phyloP scores from a whole-genome alignment of 2,329 filamentous ascomycete genomes.

The Diaporthe ampelina region DNA sequence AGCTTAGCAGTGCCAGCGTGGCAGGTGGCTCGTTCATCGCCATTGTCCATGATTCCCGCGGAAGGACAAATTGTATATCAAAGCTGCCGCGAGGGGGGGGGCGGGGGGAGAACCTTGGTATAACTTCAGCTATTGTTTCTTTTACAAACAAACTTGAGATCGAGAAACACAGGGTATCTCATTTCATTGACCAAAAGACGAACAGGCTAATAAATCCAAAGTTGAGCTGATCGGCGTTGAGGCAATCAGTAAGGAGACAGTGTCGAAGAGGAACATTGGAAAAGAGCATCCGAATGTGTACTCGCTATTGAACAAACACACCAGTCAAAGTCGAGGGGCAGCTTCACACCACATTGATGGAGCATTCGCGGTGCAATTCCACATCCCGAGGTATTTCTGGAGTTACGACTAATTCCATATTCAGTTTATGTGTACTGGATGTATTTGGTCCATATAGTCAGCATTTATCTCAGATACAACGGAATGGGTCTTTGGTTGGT shows the following conservation, averaged over 20 bases:
- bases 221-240: not conserved
- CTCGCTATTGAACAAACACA: no score
- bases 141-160: slow-evolving; percentile 44
- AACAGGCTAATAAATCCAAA: not conserved
- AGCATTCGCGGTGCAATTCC: no score
- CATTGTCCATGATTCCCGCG: slow-evolving; percentile 46
- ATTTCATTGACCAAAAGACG: not conserved
- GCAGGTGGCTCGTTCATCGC: slow-evolving; percentile 58
- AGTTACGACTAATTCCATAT: no score
- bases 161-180: not conserved
- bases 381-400: no score
- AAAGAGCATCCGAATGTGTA: not conserved
- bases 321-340: not conserved
- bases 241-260: not conserved
- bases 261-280: not conserved
- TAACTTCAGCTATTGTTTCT: slow-evolving; percentile 60
- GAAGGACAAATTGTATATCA: no score
- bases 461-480: no score
- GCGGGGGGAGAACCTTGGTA: slow-evolving; percentile 49
- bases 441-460: no score
- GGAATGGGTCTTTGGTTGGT: no score
- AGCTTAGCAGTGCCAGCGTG: slow-evolving; percentile 54
- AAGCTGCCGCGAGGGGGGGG: no score
- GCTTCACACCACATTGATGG: not conserved
- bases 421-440: no score